Evolutionary conservation across 1,284 basidiomycete genomes (phyloP).

Genomic region (Heterobasidion irregulare): DNA sequence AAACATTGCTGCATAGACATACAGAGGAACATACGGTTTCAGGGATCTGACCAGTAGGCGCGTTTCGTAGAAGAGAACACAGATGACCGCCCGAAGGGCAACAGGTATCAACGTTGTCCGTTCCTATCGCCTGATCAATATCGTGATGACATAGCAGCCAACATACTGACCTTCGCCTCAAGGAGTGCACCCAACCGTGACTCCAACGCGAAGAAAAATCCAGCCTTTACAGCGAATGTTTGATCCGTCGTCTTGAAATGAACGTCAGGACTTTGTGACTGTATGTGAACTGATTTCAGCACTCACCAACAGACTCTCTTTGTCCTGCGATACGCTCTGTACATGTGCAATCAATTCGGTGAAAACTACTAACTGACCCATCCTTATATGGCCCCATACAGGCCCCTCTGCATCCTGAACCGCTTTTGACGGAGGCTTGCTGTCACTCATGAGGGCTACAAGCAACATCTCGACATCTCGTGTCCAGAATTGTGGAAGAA

Average conservation of each 20-base stretch:
- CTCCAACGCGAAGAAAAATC: conserved; percentile 55
- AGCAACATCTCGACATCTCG: conserved; percentile 72
- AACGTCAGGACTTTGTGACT: background rate
- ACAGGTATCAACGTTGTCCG: conserved; percentile 35
- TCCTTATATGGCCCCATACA: conserved; percentile 37
- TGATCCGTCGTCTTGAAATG: conserved; percentile 22
- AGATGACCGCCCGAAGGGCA: conserved; percentile 49
- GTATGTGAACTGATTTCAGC: background rate
- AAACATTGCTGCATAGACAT: background rate
- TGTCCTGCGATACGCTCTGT: conserved; percentile 30
- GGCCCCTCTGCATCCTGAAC: conserved; percentile 16
- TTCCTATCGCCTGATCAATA: conserved; percentile 34
- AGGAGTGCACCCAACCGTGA: conserved; percentile 47
- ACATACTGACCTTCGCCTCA: conserved; percentile 44
- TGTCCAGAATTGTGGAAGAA: conserved; percentile 60
- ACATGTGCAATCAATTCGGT: conserved; percentile 55
- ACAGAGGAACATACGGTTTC: conserved; percentile 40
- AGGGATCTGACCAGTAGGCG: conserved; percentile 51
- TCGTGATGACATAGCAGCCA: background rate
- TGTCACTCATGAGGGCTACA: conserved; percentile 57
- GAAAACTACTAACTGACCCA: conserved; percentile 60
- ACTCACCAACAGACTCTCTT: conserved; percentile 31
- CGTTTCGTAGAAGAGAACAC: conserved; percentile 51
- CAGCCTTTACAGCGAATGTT: conserved; percentile 27
- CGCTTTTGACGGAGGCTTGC: conserved; percentile 19